phyloP scores from a whole-genome alignment of 1,284 basidiomycete genomes.

The Flammula alnicola region DNA sequence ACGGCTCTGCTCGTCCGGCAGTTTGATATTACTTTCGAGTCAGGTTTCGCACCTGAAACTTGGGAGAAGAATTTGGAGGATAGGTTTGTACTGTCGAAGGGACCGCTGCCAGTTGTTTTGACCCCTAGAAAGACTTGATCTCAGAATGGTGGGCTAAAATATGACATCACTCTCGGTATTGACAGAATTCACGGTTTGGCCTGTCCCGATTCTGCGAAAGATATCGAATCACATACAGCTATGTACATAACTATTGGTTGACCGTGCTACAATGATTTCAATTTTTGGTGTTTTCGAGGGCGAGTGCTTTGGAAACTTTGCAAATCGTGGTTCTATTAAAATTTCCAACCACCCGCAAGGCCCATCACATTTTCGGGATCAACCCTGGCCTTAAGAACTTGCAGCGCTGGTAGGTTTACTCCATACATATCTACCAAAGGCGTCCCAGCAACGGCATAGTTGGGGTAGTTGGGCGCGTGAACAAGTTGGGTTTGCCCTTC shows the following conservation, averaged over 20 bases:
- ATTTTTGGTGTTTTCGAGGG: too few species aligned
- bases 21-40: conserved; percentile 35
- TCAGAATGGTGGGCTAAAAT: too few species aligned
- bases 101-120: conserved; percentile 14
- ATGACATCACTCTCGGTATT: too few species aligned
- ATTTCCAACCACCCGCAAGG: conserved; percentile 50
- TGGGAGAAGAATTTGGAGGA: conserved; percentile 35
- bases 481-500: conserved; percentile 45
- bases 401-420: conserved; percentile 42
- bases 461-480: conserved; percentile 47
- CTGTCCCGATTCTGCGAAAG: too few species aligned
- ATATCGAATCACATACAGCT: too few species aligned
- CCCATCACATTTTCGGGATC: conserved; percentile 59
- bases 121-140: background rate
- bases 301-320: too few species aligned
- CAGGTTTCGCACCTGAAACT: conserved; percentile 26
- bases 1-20: conserved; percentile 31
- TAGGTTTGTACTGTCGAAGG: conserved; percentile 33
- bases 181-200: too few species aligned
- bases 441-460: conserved; percentile 54
- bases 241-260: too few species aligned
- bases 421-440: conserved; percentile 51
- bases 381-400: conserved; percentile 41
- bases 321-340: too few species aligned
- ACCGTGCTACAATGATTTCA: too few species aligned